Percentiles rank a stretch among this genome's conserved stretches.
Conservation (phyloP, 176 grass and related monocot species). For the Ananas comosus region DNA sequence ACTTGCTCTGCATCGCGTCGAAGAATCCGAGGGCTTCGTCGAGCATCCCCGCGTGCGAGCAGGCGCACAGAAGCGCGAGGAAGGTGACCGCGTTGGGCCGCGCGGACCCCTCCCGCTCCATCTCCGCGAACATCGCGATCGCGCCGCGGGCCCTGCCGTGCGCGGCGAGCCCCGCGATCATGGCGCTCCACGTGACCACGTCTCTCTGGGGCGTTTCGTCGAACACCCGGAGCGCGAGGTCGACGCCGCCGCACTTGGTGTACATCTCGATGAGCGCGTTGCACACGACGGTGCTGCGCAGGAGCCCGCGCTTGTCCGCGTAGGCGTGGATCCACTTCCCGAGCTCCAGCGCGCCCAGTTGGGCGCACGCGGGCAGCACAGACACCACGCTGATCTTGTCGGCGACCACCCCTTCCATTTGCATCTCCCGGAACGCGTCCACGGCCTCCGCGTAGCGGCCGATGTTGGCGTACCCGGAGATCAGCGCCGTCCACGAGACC, state of each 20-base stretch:
- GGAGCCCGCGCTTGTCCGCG: conserved; percentile 35
- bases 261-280: conserved; percentile 67
- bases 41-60: conserved; percentile 48
- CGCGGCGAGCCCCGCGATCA: conserved; percentile 29
- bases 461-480: conserved; percentile 38
- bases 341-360: conserved; percentile 46
- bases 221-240: conserved; percentile 40
- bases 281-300: conserved; percentile 29
- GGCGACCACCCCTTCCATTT: conserved; percentile 34
- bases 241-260: conserved; percentile 53
- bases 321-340: conserved; percentile 54
- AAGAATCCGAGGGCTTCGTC: conserved; percentile 42
- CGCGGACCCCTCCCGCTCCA: conserved; percentile 34
- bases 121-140: conserved; percentile 29
- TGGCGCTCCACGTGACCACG: conserved; percentile 62
- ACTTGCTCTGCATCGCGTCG: conserved; percentile 24
- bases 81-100: conserved; percentile 46
- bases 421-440: conserved; percentile 42
- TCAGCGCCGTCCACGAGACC: conserved; percentile 48
- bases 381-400: conserved; percentile 57
- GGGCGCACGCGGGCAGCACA: conserved; percentile 51
- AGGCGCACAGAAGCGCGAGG: conserved; percentile 44
- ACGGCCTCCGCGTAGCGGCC: conserved; percentile 27
- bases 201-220: conserved; percentile 31
- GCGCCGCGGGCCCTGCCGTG: conserved; percentile 43